A percentile compares a stretch with the other conserved stretches of the same genome.
Evolutionary conservation across 83 land plant genomes (phyloP).

Genomic region (Thuja plicata): DNA sequence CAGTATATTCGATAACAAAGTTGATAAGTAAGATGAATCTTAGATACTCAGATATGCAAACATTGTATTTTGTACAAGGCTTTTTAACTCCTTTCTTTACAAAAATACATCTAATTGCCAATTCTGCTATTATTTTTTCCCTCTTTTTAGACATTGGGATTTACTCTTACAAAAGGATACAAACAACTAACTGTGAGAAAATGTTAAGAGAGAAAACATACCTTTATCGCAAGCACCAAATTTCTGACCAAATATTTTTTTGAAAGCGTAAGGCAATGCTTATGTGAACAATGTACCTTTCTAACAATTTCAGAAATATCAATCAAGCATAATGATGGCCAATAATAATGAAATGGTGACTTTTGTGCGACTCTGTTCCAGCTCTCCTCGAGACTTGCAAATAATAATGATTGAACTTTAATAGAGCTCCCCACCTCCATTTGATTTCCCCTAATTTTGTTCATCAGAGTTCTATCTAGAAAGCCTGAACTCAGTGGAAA

Average conservation of each 20-base stretch:
- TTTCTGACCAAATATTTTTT: neutral
- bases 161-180: constrained; percentile 5
- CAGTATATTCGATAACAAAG: neutral
- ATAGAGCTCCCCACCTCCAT: no score
- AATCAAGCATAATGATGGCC: no score
- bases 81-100: neutral
- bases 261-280: neutral
- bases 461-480: no score
- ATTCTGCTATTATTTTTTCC: constrained; percentile 7
- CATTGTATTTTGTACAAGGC: neutral
- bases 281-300: neutral
- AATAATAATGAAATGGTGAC: no score
- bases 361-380: no score
- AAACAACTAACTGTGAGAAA: neutral
- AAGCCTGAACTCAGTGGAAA: no score
- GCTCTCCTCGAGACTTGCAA: no score
- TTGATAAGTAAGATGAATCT: neutral
- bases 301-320: neutral
- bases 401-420: no score
- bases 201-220: neutral
- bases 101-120: neutral
- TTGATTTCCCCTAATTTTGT: no score
- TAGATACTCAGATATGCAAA: neutral
- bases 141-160: neutral
- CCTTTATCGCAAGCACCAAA: neutral